Evolutionary conservation across 2,329 filamentous ascomycete species (phyloP), one percentile per base, ranked within the genome.

Genomic region (Alternaria alternata): DNA sequence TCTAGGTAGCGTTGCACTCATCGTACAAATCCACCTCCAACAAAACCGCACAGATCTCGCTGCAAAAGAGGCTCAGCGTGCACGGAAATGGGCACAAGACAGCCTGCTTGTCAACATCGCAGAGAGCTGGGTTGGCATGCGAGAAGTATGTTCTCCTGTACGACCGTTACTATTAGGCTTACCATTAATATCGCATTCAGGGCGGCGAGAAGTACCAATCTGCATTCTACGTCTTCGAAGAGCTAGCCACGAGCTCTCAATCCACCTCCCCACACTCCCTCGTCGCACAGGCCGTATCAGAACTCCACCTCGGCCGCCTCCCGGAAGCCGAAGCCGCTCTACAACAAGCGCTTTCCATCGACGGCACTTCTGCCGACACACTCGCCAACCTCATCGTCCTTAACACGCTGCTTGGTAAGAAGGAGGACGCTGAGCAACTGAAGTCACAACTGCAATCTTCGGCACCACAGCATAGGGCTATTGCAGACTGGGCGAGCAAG

Each of bases 141-240:
- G 95, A 78, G 84, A 94, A 80, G 93, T 95, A 86, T 63, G 86
- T 81, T 42, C 36, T 24, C 41, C n/a, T 28, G 7, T 34, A 22
- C 5, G 7, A 18, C 1, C 24, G 6, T 24, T 16, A 22, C 24
- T n/a, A 20, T 8, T n/a, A 26, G 20, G 38, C 24, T 54, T 47
- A 20, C 22, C 41, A 46, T 66, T 82, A 60, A 62, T 46, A 51
- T 11, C 36, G 7, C 18, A 30, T 54, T 26, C 62, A 96, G 91
- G 94, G 94, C 74, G 94, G 94, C 68, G 93, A 97, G 70, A 95
- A 93, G 78, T 98, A 98, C 81, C 95, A 98, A 75, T 92, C 95
- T 75, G 90, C 94, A 18, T 98, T 96, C 81, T 98, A 99, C 84
- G 94, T 98, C 62, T 98, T 93, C 74, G 94, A 98, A 81, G 95